Evolutionary conservation across 495 filamentous ascomycete species (phyloP).

Genomic region (Hypoxylon crocopeplum): DNA sequence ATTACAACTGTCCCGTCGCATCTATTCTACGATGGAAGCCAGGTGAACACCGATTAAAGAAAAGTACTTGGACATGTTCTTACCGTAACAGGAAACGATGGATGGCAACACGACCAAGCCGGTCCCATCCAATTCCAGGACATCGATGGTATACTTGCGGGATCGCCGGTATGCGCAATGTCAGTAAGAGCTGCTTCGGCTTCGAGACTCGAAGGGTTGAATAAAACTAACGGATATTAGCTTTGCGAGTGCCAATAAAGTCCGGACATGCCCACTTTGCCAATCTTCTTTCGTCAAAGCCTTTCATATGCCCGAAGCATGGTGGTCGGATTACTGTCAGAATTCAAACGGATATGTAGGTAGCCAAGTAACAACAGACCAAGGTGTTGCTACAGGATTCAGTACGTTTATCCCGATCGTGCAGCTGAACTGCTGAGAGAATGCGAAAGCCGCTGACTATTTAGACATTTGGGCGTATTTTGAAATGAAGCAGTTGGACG

Average conservation of each 20-base stretch:
- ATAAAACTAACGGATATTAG: not conserved
- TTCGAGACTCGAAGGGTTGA: not conserved
- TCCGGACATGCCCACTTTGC: constrained; percentile 19
- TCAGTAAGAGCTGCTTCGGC: not conserved
- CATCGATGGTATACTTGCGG: not conserved
- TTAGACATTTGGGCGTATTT: constrained; percentile 46
- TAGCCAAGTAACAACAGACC: constrained; percentile 1
- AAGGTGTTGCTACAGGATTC: constrained; percentile 4
- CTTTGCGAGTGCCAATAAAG: not conserved
- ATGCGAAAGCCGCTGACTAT: constrained; percentile 1
- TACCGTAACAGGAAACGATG: not conserved
- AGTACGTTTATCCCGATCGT: constrained; percentile 6
- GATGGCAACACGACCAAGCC: not conserved
- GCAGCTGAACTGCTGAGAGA: no score
- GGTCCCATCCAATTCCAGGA: not conserved
- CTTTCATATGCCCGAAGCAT: constrained; percentile 26
- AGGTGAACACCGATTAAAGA: not conserved
- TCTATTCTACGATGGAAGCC: not conserved
- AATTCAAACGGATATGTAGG: constrained; percentile 33
- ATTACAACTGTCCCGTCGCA: not conserved
- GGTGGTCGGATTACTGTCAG: constrained; percentile 21
- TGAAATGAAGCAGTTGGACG: constrained; percentile 37
- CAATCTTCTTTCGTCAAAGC: constrained; percentile 3
- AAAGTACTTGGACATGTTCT: not conserved
- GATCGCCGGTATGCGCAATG: not conserved